These are phyloP conservation scores for Venturiaceae sp. DNA, from an alignment of 2,329 filamentous ascomycete species.

Conservation along the genomic window DNA sequence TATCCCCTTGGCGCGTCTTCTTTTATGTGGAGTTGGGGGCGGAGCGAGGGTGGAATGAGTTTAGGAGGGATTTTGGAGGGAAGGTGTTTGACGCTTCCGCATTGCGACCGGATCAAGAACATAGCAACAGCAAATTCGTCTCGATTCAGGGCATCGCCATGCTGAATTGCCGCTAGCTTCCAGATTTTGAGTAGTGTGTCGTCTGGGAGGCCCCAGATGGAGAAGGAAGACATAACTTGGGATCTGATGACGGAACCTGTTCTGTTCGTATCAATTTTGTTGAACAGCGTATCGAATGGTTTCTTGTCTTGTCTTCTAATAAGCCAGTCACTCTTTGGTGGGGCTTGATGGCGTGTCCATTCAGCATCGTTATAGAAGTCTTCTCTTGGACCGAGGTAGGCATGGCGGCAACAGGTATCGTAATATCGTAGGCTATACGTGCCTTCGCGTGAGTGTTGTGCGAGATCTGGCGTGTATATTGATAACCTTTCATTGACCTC, in stretches of 20 bases:
- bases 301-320: slow-evolving; percentile 75
- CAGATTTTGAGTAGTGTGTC: slow-evolving; percentile 89
- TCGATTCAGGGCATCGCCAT: slow-evolving; percentile 70
- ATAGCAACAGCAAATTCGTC: slow-evolving; percentile 97
- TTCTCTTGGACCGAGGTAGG: background rate
- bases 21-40: slow-evolving; percentile 11
- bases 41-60: slow-evolving; percentile 63
- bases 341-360: slow-evolving; percentile 23
- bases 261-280: slow-evolving; percentile 70
- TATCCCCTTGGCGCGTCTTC: background rate
- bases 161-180: slow-evolving; percentile 92
- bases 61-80: slow-evolving; percentile 71
- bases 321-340: slow-evolving; percentile 63
- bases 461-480: background rate
- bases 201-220: slow-evolving; percentile 80
- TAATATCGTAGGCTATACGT: background rate
- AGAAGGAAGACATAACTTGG: slow-evolving; percentile 89
- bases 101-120: slow-evolving; percentile 89
- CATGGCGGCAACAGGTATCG: background rate
- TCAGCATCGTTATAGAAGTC: background rate
- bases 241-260: slow-evolving; percentile 85
- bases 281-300: slow-evolving; percentile 80
- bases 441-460: background rate
- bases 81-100: slow-evolving; percentile 62
- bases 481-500: background rate